Conservation (phyloP, 1,139 yeast species). For the Schizosaccharomyces versatilis region DNA sequence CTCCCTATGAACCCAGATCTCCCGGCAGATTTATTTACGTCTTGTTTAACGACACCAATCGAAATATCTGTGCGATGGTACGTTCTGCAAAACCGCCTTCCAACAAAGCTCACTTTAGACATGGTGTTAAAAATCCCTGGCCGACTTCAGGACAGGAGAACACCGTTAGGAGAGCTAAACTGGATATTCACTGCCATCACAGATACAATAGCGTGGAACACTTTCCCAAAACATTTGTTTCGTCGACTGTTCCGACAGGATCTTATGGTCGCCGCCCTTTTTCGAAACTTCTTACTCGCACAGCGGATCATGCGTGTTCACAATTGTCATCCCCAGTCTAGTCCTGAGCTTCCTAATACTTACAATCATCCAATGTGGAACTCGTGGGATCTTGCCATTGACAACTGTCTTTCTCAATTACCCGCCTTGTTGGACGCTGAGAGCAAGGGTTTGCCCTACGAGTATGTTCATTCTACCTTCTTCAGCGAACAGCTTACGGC, state of each 20-base stretch:
- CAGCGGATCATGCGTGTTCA: slow-evolving; percentile 84
- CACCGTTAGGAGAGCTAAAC: slow-evolving; percentile 85
- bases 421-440: slow-evolving; percentile 21
- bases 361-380: slow-evolving; percentile 91
- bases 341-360: slow-evolving; percentile 74
- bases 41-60: slow-evolving; percentile 87
- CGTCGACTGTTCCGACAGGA: slow-evolving; percentile 84
- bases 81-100: slow-evolving; percentile 49
- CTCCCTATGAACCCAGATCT: slow-evolving; percentile 84
- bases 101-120: slow-evolving; percentile 18
- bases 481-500: slow-evolving; percentile 93
- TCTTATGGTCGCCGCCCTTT: slow-evolving; percentile 85
- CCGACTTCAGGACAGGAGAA: slow-evolving; percentile 69
- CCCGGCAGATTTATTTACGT: slow-evolving; percentile 89
- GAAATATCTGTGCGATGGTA: slow-evolving; percentile 87
- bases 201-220: slow-evolving; percentile 95
- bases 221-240: slow-evolving; percentile 68
- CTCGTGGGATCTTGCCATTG: slow-evolving; percentile 93
- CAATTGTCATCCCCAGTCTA: slow-evolving; percentile 85
- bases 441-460: slow-evolving; percentile 19
- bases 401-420: slow-evolving; percentile 53
- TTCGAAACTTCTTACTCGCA: slow-evolving; percentile 75
- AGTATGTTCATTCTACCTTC: slow-evolving; percentile 74
- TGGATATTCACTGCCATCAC: slow-evolving; percentile 98
- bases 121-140: slow-evolving; percentile 49